Evolutionary conservation across 805 yeast species (phyloP), one percentile per base, ranked within the genome.

Genomic region (Candida orba): DNA sequence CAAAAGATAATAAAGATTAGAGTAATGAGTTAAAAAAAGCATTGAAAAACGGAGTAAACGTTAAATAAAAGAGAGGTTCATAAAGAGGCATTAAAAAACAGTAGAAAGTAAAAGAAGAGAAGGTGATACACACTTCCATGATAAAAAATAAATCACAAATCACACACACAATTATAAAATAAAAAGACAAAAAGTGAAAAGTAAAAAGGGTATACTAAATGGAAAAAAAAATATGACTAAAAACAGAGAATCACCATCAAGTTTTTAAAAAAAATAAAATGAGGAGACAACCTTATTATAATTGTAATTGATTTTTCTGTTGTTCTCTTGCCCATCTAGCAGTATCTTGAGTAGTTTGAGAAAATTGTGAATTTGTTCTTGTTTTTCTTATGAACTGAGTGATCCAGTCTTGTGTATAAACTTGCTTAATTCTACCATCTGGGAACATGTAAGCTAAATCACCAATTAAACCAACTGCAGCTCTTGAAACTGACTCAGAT

Each of bases 291-390:
- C 42, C 17, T 24, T 43, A 37, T 27, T 18, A 37, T 37, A 36
- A 13, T 10, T 27, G 23, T 14, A 51, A 34, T 45, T 56, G 61
- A 39, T 44, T 47, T 37, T 52, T 57, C 41, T 53, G 60, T 49
- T 68, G 95, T 57, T 85, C 96, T 53, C 93, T 78, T 14, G 99
- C 97, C 98, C 98, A 93, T 66, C 90, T 78, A 8, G 97, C 97
- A n/a, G 96, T 86, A 57, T 84, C 93, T 60, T 78, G 79, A 12
- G 97, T 88, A 43, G 73, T 67, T 54, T 76, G 78, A 31, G 78
- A 69, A 59, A 80, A 85, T 29, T 70, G 54, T 49, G 75, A 71
- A 59, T 81, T 81, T 42, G 76, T 58, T 63, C 93, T 78, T 20
- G 90, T 81, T 58, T 72, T 77, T 61, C 79, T 81, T 59, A 93